A percentile compares a stretch with the other conserved stretches of the same genome.
phyloP scores from a whole-genome alignment of 2,329 filamentous ascomycete species.

The Akanthomyces dipterigenus region DNA sequence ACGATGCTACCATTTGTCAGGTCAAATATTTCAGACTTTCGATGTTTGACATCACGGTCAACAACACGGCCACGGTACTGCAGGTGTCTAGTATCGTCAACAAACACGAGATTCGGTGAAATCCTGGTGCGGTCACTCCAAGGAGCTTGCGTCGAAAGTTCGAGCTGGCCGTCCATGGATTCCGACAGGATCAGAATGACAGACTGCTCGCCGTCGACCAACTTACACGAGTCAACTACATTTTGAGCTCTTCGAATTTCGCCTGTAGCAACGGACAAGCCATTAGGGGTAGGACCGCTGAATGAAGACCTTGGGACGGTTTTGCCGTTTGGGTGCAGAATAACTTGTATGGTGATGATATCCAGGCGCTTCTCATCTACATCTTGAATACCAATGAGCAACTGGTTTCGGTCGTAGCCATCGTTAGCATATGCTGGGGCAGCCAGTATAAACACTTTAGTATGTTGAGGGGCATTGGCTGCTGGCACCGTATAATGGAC shows the following conservation, averaged over 20 bases:
- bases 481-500: constrained; percentile 52
- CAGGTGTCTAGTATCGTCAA: constrained; percentile 54
- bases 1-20: constrained; percentile 41
- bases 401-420: constrained; percentile 44
- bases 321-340: constrained; percentile 17
- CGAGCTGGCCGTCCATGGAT: constrained; percentile 54
- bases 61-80: constrained; percentile 47
- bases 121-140: constrained; percentile 67
- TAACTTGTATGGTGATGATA: constrained; percentile 56
- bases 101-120: constrained; percentile 52
- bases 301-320: background rate
- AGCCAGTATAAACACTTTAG: constrained; percentile 61
- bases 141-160: constrained; percentile 66
- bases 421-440: constrained; percentile 51
- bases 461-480: constrained; percentile 46
- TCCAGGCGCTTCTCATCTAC: constrained; percentile 59
- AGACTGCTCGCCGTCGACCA: constrained; percentile 59
- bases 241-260: constrained; percentile 55
- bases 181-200: constrained; percentile 65
- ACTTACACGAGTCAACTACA: constrained; percentile 65
- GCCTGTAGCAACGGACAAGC: constrained; percentile 24
- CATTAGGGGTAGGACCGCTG: background rate
- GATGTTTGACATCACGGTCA: constrained; percentile 44
- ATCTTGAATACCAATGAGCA: constrained; percentile 66
- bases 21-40: constrained; percentile 39